Evolutionary conservation across 1,139 yeast species (phyloP), one percentile per base, ranked within the genome.

Genomic region (Pichia sp.): DNA sequence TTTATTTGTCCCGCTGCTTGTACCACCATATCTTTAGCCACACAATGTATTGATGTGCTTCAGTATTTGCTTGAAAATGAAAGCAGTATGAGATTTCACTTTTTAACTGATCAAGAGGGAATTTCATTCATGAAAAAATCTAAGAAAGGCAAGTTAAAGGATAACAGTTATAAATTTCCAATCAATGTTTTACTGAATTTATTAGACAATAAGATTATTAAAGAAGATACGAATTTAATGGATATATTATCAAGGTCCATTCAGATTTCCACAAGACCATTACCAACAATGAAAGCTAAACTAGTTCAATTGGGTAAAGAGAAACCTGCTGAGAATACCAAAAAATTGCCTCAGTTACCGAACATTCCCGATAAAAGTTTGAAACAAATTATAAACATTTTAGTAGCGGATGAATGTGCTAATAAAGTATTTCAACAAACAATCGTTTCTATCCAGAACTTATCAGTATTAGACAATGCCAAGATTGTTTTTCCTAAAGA

Each of bases 371-470:
- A 75, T 40, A 66, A 71, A 37, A 81, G 82, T 52, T 68, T 85
- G 57, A 73, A 77, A 45, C 75, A 76, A 49, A 69, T 87, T 42
- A 81, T 85, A 26, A 74, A 79, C 35, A 77, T 87, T 38, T 69
- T 90, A 45, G 77, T 84, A n/a, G 79, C 94, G 1, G 86, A 85
- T 58, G 95, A 88, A 48, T 87, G 97, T 60, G 81, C 90, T 29
- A 83, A 87, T 52, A 76, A 83, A 38, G 88, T 95, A 0, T 88
- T 88, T 64, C 87, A 88, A 56, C 85, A 90, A 59, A 81, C 94
- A 0, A 72, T 90, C 43, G 78, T 86, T 50, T 79, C 90, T 2
- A 85, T 90, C 82, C 94, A 85, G 55, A 82, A 85, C 58, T 63
- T 90, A 46, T 77, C 87, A 0, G 68, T 72, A 26, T 66, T 87